Conservation (phyloP, 768 basidiomycete species). For the Arthromyces matolae region DNA sequence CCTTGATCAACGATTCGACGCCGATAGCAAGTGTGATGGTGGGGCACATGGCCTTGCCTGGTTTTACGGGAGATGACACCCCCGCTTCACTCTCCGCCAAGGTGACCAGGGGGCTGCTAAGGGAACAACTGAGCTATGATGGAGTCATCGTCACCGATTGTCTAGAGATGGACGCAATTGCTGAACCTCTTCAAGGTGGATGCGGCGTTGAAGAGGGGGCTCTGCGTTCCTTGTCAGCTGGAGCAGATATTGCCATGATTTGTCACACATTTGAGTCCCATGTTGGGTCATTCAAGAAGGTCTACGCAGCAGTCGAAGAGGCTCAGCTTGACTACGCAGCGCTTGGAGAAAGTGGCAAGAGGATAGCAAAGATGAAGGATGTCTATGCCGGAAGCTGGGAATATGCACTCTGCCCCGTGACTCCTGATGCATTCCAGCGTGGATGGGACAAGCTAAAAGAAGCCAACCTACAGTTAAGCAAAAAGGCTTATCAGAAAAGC, state of each 20-base stretch:
- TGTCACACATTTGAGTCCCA: constrained; percentile 61
- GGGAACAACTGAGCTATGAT: constrained; percentile 45
- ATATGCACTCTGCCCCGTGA: constrained; percentile 27
- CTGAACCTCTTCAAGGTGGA: constrained; percentile 39
- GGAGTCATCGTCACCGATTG: constrained; percentile 73
- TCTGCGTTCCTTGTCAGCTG: constrained; percentile 53
- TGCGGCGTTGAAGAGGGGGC: constrained; percentile 52
- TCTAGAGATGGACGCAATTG: constrained; percentile 73
- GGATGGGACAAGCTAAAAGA: constrained; percentile 35
- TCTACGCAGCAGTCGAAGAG: constrained; percentile 45
- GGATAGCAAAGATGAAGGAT: constrained; percentile 50
- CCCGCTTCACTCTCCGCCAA: constrained; percentile 56
- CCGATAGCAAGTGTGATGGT: constrained; percentile 62
- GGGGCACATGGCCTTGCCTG: constrained; percentile 68
- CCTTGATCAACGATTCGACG: constrained; percentile 32
- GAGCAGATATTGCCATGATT: constrained; percentile 72
- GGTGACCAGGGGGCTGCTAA: constrained; percentile 51
- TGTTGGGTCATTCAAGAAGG: constrained; percentile 46
- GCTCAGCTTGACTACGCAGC: constrained; percentile 39
- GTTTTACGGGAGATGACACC: constrained; percentile 47
- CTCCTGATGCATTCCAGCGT: constrained; percentile 21
- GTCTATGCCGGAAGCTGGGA: constrained; percentile 47
- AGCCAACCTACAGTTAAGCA: constrained; percentile 39
- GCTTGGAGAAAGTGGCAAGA: constrained; percentile 38
- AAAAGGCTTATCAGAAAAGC: constrained; percentile 42